Conservation (phyloP, 2,329 filamentous ascomycete species). For the Neophaeococcomyces aloes region DNA sequence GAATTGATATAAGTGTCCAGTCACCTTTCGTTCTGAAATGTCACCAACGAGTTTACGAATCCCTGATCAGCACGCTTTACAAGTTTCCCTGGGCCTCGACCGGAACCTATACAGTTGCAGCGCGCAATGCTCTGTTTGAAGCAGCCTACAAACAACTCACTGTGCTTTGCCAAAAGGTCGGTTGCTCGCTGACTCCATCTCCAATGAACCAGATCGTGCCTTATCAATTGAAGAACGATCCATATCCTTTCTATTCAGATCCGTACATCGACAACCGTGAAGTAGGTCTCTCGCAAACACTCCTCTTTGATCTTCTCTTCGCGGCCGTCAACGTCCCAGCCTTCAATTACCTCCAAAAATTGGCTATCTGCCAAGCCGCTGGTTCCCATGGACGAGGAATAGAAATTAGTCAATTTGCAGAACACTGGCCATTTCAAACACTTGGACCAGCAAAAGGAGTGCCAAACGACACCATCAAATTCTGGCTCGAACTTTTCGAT, state of each 20-base stretch:
- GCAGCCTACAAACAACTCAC: constrained; percentile 47
- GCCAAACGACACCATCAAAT: constrained; percentile 15
- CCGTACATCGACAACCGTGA: constrained; percentile 10
- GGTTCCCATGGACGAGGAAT: constrained; percentile 11
- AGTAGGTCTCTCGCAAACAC: constrained; percentile 31
- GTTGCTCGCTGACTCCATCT: constrained; percentile 13
- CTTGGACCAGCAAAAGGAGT: constrained; percentile 10
- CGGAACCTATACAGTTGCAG: constrained; percentile 35
- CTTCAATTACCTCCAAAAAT: constrained; percentile 34
- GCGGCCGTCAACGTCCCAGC: constrained; percentile 33
- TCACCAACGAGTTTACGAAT: constrained; percentile 44
- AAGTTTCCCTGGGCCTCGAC: constrained; percentile 45
- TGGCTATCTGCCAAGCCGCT: neutral
- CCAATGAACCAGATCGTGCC: neutral
- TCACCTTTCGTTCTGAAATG: constrained; percentile 41
- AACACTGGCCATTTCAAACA: constrained; percentile 19
- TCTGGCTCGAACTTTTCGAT: constrained; percentile 19
- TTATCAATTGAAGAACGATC: neutral
- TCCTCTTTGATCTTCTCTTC: constrained; percentile 31
- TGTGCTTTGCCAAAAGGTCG: constrained; percentile 56
- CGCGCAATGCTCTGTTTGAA: constrained; percentile 38
- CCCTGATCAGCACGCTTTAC: constrained; percentile 40
- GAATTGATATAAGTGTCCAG: constrained; percentile 23
- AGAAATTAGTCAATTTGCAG: constrained; percentile 12
- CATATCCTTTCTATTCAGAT: neutral